Evolutionary conservation across 2,329 filamentous ascomycete genomes (phyloP), one percentile per base, ranked within the genome.

Genomic region (Penicillium sp.): DNA sequence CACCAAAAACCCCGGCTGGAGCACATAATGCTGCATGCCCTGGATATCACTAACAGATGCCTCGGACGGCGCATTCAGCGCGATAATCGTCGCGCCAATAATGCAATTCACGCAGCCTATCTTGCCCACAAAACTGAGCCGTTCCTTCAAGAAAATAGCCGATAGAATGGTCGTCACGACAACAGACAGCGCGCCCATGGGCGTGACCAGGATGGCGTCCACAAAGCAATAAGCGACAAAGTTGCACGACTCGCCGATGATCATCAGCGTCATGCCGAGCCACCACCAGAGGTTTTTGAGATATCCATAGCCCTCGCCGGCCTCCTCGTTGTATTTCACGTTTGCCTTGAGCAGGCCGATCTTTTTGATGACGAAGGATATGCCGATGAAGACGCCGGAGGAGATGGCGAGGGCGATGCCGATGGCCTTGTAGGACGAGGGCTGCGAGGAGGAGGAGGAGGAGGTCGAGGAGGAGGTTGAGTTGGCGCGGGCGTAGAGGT

Each of bases 191-290:
- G 93, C 93, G 60, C 93, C 93, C 54, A 97, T 79, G 4, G 93
- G 92, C 0, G 93, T 97, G 55, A 97, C 93, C 61, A 97, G 79
- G 65, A 97, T 97, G 59, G 93, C 93, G 72, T 97, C 94, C 61
- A 94, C 94, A 66, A 97, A 97, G 56, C 91, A 90, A 70, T 97
- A 97, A 54, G 94, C 94, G 70, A 93, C 90, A 71, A 97, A 96
- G 75, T 99, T 99, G 83, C 91, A 96, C 56, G 96, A 84, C 74
- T 99, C 94, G 64, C 94, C 94, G 45, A 97, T 66, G 65, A 97
- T 96, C 94, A 99, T 97, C 58, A 97, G 81, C 0, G 79, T 91
- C 94, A 99, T 97, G 65, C 94, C 94, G 1, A 79, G 74, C 94
- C 94, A 99, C 94, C 94, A 99, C 78, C 83, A 96, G 20, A 80